Evolutionary conservation across 192 early-diverging fungal genomes (phyloP).

Genomic region (Spizellomyces punctatus): DNA sequence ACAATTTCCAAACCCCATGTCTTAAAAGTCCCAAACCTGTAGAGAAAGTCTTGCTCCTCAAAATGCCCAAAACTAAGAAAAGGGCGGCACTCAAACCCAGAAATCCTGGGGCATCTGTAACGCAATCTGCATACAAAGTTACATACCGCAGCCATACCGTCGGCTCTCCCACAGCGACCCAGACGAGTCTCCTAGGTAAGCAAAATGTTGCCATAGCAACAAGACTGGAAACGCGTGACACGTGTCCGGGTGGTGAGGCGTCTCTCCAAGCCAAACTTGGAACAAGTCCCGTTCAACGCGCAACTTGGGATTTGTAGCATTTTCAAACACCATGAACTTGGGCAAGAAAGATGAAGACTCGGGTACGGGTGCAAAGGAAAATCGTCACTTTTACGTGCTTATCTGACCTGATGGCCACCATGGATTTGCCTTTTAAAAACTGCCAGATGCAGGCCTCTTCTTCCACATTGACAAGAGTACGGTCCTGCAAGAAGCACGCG

Average conservation of each 20-base stretch:
- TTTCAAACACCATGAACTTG: constrained; percentile 48
- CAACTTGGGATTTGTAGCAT: neutral
- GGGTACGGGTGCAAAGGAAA: constrained; percentile 39
- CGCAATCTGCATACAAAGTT: too few species aligned
- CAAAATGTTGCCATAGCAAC: neutral
- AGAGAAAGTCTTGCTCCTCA: too few species aligned
- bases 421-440: neutral
- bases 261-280: neutral
- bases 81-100: too few species aligned
- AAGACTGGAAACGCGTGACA: neutral
- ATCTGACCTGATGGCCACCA: neutral
- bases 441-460: constrained; percentile 71
- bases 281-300: neutral
- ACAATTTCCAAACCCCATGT: too few species aligned
- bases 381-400: neutral
- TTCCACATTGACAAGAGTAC: constrained; percentile 89
- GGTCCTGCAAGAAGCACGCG: constrained; percentile 93
- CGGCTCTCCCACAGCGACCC: too few species aligned
- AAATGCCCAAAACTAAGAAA: too few species aligned
- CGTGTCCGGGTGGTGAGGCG: neutral
- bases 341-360: constrained; percentile 73
- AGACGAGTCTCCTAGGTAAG: too few species aligned
- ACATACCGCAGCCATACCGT: too few species aligned
- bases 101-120: too few species aligned
- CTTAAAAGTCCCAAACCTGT: too few species aligned